Conservation (phyloP, 345 rosid species). For the Salix suchowensis region DNA sequence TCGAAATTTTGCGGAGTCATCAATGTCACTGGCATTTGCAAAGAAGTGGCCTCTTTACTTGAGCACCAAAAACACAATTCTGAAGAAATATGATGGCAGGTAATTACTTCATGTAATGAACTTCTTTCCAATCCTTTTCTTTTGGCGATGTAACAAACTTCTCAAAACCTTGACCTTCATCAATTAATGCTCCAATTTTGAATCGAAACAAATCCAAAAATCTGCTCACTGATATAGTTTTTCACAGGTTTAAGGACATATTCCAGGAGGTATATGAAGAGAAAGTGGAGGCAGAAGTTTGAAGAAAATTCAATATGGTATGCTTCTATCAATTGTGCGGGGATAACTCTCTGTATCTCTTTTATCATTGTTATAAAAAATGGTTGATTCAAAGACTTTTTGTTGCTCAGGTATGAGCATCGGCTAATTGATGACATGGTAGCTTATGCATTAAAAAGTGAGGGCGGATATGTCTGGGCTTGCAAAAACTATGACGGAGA, state of each 20-base stretch:
- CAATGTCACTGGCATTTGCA: conserved; percentile 73
- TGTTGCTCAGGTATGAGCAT: conserved; percentile 81
- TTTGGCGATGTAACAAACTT: background rate
- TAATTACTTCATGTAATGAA: conserved; percentile 24
- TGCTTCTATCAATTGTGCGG: conserved; percentile 8
- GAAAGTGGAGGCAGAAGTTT: conserved; percentile 87
- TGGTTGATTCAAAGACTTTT: background rate
- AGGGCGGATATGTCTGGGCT: conserved; percentile 98
- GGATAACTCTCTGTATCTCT: background rate
- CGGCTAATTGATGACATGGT: conserved; percentile 99
- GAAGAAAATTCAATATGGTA: conserved; percentile 90
- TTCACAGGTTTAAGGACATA: conserved; percentile 86
- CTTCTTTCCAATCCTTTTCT: background rate
- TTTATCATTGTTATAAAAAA: background rate
- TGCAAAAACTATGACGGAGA: conserved; percentile 99
- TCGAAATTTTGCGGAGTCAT: conserved; percentile 89
- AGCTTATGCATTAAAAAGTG: conserved; percentile 91
- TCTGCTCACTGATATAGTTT: conserved; percentile 11
- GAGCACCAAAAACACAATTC: conserved; percentile 95
- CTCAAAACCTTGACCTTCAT: background rate
- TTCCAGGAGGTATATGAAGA: conserved; percentile 90
- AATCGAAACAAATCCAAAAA: background rate
- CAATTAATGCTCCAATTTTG: background rate
- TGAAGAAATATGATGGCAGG: conserved; percentile 99
- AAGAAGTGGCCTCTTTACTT: conserved; percentile 96